Conservation (phyloP, 805 yeast genomes). For the Scheffersomyces coipomensis region DNA sequence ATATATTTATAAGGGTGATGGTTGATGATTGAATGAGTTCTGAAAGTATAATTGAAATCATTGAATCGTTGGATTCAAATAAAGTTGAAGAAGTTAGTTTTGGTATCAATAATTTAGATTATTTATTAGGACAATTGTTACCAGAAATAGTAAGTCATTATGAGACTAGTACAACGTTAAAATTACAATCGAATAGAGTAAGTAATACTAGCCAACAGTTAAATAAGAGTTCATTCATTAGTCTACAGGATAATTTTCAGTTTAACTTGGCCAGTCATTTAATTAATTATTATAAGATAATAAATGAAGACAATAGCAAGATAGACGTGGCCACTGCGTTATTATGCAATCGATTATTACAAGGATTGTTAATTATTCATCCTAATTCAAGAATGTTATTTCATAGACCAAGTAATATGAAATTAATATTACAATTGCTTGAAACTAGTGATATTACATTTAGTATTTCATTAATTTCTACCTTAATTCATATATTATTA, state of each 20-base stretch:
- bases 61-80: slow-evolving; percentile 15
- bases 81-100: slow-evolving; percentile 2
- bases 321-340: slow-evolving; percentile 7
- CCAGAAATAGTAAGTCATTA: slow-evolving; percentile 12
- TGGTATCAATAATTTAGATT: slow-evolving; percentile 18
- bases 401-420: slow-evolving; percentile 39
- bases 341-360: slow-evolving; percentile 41
- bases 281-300: slow-evolving; percentile 3
- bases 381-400: slow-evolving; percentile 53
- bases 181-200: background rate
- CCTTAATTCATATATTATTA: slow-evolving; percentile 57
- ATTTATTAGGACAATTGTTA: slow-evolving; percentile 14
- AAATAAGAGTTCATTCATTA: slow-evolving; percentile 25
- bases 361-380: slow-evolving; percentile 62
- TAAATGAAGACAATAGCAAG: background rate
- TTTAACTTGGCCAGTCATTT: slow-evolving; percentile 45
- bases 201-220: background rate
- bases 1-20: too few relatives aligned
- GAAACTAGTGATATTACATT: slow-evolving; percentile 14
- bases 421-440: slow-evolving; percentile 23
- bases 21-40: background rate
- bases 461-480: slow-evolving; percentile 43
- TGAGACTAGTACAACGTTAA: slow-evolving; percentile 1
- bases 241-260: slow-evolving; percentile 52
- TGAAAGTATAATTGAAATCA: slow-evolving; percentile 5